phyloP scores from a whole-genome alignment of 768 basidiomycete species.

The Mycena vitilis region DNA sequence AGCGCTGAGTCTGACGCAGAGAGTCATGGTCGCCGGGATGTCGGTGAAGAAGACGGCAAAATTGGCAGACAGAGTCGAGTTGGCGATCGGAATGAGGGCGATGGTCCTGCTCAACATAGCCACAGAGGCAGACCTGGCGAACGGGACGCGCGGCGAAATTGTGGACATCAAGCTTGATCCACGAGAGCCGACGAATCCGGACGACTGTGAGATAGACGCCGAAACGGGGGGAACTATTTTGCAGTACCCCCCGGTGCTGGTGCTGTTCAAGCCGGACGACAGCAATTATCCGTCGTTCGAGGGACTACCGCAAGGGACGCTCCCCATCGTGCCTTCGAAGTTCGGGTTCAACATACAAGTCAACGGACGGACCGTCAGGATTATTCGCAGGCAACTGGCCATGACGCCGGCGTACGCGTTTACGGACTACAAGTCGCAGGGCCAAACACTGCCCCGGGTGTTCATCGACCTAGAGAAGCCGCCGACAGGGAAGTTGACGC shows the following conservation, averaged over 20 bases:
- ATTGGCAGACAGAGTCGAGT: conserved; percentile 39
- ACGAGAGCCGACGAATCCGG: conserved; percentile 36
- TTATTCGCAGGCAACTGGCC: conserved; percentile 41
- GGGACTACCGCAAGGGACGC: conserved; percentile 42
- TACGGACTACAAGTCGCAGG: conserved; percentile 53
- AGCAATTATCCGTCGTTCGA: conserved; percentile 35
- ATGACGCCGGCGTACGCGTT: conserved; percentile 53
- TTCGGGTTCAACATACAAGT: conserved; percentile 12
- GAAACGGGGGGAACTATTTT: conserved; percentile 34
- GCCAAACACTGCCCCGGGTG: conserved; percentile 51
- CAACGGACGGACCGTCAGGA: conserved; percentile 17
- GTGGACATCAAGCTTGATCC: conserved; percentile 47
- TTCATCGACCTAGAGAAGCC: conserved; percentile 50
- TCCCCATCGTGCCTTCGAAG: conserved; percentile 39
- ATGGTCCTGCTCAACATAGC: conserved; percentile 52
- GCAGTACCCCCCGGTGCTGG: conserved; percentile 44
- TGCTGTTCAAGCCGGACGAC: conserved; percentile 46
- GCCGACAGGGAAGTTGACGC: conserved; percentile 39
- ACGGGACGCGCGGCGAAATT: conserved; percentile 51
- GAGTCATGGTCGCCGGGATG: conserved; percentile 26
- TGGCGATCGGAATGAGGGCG: conserved; percentile 50
- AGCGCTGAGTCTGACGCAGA: not conserved
- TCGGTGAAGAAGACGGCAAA: conserved; percentile 32
- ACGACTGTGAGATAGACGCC: conserved; percentile 2
- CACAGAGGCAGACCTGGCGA: conserved; percentile 48